Conservation (phyloP, 768 basidiomycete genomes). For the Phaeotremella fagi region DNA sequence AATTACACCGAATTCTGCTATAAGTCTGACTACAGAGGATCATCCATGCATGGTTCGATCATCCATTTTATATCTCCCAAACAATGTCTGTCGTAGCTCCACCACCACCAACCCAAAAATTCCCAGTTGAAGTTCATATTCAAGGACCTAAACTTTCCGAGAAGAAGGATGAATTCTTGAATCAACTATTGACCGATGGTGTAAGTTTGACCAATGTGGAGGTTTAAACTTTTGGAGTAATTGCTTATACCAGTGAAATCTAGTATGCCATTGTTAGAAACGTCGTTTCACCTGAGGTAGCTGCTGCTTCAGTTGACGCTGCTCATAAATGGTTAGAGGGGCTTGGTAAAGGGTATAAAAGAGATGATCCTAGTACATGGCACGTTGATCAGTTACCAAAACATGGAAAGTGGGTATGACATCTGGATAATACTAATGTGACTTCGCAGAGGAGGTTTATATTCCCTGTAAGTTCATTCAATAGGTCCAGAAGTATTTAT, state of each 20-base stretch:
- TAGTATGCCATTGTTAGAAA: constrained; percentile 10
- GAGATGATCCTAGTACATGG: constrained; percentile 34
- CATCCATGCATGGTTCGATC: too few relatives aligned
- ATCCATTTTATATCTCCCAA: neutral
- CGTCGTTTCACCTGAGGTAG: constrained; percentile 13
- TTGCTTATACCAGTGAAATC: neutral
- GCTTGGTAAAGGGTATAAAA: constrained; percentile 36
- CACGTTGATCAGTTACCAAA: constrained; percentile 27
- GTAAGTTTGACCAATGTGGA: neutral
- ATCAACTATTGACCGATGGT: neutral
- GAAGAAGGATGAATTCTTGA: neutral
- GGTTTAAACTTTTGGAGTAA: neutral
- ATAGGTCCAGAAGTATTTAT: neutral
- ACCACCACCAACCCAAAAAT: neutral
- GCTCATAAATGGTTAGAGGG: constrained; percentile 34
- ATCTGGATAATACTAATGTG: neutral
- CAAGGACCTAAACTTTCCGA: neutral
- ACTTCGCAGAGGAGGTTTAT: neutral
- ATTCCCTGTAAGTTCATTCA: neutral
- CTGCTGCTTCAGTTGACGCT: constrained; percentile 8
- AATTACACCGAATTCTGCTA: too few relatives aligned
- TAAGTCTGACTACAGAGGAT: too few relatives aligned
- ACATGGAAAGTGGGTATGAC: constrained; percentile 12
- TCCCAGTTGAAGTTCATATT: neutral
- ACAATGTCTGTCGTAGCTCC: neutral